Conservation (phyloP, 2,329 filamentous ascomycete species). For the Neoascochyta sp. region DNA sequence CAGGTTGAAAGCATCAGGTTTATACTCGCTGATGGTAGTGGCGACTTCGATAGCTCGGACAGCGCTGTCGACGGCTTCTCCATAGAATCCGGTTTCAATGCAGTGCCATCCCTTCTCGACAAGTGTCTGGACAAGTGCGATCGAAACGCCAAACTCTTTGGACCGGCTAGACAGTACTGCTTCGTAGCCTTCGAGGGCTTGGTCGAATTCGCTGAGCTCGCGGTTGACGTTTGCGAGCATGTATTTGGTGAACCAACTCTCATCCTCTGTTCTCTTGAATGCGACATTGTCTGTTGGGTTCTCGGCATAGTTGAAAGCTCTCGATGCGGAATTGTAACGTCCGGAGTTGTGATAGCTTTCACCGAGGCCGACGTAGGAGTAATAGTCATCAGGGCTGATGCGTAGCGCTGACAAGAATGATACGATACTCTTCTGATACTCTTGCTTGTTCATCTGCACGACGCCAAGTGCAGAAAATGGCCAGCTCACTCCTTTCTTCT, state of each 20-base stretch:
- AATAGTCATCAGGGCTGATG: constrained; percentile 80
- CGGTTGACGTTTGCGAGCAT: constrained; percentile 94
- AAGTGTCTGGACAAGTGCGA: constrained; percentile 83
- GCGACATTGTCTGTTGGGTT: constrained; percentile 61
- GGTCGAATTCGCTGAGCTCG: constrained; percentile 85
- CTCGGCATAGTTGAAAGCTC: constrained; percentile 83
- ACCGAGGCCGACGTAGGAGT: constrained; percentile 94
- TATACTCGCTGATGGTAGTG: constrained; percentile 55
- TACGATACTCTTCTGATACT: constrained; percentile 81
- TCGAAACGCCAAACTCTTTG: constrained; percentile 77
- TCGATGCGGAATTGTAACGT: constrained; percentile 87
- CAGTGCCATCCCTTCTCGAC: constrained; percentile 76
- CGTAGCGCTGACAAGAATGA: constrained; percentile 88
- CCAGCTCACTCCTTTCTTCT: constrained; percentile 91
- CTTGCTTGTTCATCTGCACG: constrained; percentile 90
- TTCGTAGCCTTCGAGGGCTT: constrained; percentile 73
- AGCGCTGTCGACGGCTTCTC: constrained; percentile 72
- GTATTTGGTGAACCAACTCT: constrained; percentile 93
- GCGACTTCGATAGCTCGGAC: constrained; percentile 67
- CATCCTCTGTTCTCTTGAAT: constrained; percentile 54
- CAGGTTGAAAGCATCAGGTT: constrained; percentile 77
- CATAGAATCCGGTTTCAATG: constrained; percentile 80
- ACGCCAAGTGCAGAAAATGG: constrained; percentile 91
- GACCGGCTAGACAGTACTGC: constrained; percentile 65
- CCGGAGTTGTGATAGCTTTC: constrained; percentile 96